Conservation (phyloP, 768 basidiomycete species). For the Auricularia cornea region DNA sequence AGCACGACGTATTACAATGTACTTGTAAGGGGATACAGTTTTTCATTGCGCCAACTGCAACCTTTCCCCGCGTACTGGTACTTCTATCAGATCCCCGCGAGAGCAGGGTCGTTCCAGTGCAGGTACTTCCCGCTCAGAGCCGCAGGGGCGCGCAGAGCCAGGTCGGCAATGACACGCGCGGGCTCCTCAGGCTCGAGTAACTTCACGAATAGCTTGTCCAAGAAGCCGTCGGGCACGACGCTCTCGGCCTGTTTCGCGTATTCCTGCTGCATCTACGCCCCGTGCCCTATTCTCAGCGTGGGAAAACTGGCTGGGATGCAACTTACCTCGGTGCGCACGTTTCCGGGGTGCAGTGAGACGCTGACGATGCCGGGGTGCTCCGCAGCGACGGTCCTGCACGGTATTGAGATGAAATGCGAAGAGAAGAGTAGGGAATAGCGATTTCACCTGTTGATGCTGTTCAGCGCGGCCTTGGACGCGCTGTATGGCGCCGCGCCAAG, state of each 20-base stretch:
- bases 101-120: neutral
- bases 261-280: neutral
- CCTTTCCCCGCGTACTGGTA: no score
- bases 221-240: neutral
- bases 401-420: no score
- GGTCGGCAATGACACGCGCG: neutral
- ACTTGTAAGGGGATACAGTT: no score
- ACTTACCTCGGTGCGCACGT: neutral
- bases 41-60: no score
- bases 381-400: neutral
- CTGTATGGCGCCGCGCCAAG: neutral
- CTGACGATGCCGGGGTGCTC: neutral
- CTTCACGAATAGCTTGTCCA: neutral
- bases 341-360: neutral
- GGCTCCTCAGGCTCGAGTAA: neutral
- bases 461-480: neutral
- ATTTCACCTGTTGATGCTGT: neutral
- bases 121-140: neutral
- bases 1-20: no score
- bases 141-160: neutral
- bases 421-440: no score
- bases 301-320: neutral
- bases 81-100: no score
- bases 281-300: neutral
- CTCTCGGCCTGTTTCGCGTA: neutral